phyloP scores from a whole-genome alignment of 1,284 basidiomycete genomes.

The Fomitiporia mediterranea region DNA sequence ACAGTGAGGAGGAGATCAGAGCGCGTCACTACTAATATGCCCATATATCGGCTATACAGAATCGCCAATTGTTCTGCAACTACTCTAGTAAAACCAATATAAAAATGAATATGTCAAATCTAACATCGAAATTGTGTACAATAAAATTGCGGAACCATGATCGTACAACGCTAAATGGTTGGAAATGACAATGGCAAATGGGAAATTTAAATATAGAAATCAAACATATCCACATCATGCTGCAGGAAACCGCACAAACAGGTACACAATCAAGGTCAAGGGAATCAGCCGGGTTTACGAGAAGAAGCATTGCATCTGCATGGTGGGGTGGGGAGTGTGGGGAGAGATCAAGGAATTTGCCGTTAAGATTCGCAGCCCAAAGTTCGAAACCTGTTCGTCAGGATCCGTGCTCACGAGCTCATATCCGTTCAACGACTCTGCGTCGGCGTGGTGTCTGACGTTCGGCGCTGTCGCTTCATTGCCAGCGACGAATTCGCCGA shows the following conservation, averaged over 20 bases:
- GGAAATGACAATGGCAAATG: not conserved
- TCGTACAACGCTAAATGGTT: conserved; percentile 5
- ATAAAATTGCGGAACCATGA: not conserved
- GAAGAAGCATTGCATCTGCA: not conserved
- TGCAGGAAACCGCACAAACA: not conserved
- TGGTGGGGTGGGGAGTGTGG: conserved; percentile 27
- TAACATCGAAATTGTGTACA: conserved; percentile 7
- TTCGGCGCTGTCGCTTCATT: conserved; percentile 77
- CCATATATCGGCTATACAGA: conserved; percentile 3
- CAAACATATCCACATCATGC: conserved; percentile 11
- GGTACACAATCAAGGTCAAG: not conserved
- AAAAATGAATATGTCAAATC: conserved; percentile 22
- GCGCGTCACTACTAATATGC: not conserved
- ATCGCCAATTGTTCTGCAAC: not conserved
- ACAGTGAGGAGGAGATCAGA: no score
- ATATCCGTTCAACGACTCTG: conserved; percentile 5
- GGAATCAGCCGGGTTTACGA: not conserved
- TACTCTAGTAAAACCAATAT: not conserved
- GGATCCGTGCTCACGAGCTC: not conserved
- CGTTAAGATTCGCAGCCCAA: not conserved
- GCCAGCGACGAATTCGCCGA: conserved; percentile 34
- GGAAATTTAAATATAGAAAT: conserved; percentile 14
- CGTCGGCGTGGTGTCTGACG: conserved; percentile 48
- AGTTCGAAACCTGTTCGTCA: not conserved
- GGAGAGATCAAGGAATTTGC: conserved; percentile 20